These are phyloP conservation scores for Sisymbrium altissimum DNA, from an alignment of 345 rosid species.

Conservation along the genomic window DNA sequence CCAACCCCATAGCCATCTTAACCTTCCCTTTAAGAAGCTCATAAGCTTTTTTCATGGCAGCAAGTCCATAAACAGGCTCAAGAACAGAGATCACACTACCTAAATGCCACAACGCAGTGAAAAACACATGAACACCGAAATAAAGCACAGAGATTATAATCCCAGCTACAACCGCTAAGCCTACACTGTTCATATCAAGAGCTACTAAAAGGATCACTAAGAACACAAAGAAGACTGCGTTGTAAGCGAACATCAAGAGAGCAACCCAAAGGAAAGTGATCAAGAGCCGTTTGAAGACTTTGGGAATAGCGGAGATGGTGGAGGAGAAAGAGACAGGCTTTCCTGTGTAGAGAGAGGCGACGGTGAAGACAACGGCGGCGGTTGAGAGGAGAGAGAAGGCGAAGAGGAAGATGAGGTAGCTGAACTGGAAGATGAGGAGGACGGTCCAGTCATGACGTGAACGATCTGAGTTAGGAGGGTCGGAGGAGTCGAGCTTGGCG, in stretches of 20 bases:
- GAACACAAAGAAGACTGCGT: conserved; percentile 53
- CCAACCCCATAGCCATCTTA: conserved; percentile 57
- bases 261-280: conserved; percentile 83
- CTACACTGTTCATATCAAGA: conserved; percentile 41
- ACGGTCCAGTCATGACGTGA: conserved; percentile 76
- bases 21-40: conserved; percentile 73
- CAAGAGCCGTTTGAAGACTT: conserved; percentile 74
- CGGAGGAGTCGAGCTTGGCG: conserved; percentile 37
- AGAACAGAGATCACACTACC: conserved; percentile 95
- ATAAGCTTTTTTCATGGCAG: conserved; percentile 89
- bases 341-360: conserved; percentile 86
- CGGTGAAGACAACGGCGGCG: conserved; percentile 95
- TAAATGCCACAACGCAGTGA: conserved; percentile 97
- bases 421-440: conserved; percentile 67
- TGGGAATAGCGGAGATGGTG: conserved; percentile 79
- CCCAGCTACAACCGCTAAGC: conserved; percentile 43
- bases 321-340: conserved; percentile 82
- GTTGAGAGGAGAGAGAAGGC: conserved; percentile 96
- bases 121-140: conserved; percentile 77
- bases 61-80: conserved; percentile 77
- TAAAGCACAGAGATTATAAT: conserved; percentile 50
- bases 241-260: conserved; percentile 63
- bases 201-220: conserved; percentile 55
- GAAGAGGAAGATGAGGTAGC: conserved; percentile 84
- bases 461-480: conserved; percentile 37